phyloP scores from a whole-genome alignment of 1,284 basidiomycete genomes.

The Ustilago esculenta region DNA sequence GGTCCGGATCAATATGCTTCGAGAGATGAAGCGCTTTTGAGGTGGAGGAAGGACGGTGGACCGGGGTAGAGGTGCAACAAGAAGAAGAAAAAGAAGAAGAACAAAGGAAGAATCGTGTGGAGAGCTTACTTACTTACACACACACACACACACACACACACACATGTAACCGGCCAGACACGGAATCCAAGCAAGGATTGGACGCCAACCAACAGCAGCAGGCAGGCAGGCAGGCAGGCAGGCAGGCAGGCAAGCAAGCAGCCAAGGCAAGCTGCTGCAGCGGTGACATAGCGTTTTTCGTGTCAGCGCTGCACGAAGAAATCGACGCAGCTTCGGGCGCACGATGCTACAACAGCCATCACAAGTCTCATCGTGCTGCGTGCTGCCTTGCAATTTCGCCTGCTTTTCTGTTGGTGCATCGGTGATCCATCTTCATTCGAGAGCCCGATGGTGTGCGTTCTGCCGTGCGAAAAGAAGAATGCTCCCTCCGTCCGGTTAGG shows the following conservation, averaged over 20 bases:
- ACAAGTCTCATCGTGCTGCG: too few relatives aligned
- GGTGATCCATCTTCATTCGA: too few relatives aligned
- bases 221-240: not conserved
- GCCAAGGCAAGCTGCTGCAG: too few relatives aligned
- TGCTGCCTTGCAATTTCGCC: too few relatives aligned
- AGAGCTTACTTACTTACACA: too few relatives aligned
- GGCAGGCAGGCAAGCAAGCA: not conserved
- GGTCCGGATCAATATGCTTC: not conserved
- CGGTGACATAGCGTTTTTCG: constrained; percentile 4
- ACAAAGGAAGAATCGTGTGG: not conserved
- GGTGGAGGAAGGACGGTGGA: not conserved
- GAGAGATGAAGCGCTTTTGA: not conserved
- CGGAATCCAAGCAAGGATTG: not conserved
- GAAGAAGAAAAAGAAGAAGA: constrained; percentile 5
- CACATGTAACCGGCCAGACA: constrained; percentile 5
- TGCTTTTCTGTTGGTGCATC: too few relatives aligned
- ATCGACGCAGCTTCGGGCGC: too few relatives aligned
- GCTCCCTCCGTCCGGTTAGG: constrained; percentile 1
- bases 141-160: too few relatives aligned
- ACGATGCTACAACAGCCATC: too few relatives aligned
- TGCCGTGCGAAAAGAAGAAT: constrained; percentile 33
- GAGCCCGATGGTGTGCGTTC: too few relatives aligned
- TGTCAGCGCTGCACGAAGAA: constrained; percentile 26
- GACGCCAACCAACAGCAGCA: not conserved
- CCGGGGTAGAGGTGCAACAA: not conserved